These are phyloP conservation scores for Ustilago trichophora DNA, from an alignment of 1,284 basidiomycete genomes.

Conservation along the genomic window DNA sequence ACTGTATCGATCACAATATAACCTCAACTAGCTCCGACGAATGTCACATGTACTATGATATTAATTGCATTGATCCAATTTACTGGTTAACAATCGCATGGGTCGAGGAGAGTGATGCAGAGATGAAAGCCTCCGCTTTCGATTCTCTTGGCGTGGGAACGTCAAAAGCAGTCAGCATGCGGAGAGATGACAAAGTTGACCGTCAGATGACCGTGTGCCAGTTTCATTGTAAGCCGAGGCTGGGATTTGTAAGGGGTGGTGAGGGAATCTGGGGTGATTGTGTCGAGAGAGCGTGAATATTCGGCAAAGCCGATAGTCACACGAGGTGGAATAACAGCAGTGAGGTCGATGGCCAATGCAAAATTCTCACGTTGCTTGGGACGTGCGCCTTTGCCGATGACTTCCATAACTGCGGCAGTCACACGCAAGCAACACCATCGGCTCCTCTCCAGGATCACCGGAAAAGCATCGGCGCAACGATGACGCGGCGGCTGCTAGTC, in stretches of 20 bases:
- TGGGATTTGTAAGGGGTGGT: no score
- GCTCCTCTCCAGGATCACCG: no score
- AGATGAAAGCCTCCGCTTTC: no score
- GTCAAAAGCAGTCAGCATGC: neutral
- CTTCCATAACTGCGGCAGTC: constrained; percentile 2
- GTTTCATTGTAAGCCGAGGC: no score
- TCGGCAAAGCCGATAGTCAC: neutral
- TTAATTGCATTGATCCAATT: neutral
- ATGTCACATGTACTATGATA: constrained; percentile 12
- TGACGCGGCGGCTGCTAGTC: constrained; percentile 23
- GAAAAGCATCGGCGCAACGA: constrained; percentile 1
- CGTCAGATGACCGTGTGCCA: no score
- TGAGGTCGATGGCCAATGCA: constrained; percentile 4
- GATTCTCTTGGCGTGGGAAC: no score
- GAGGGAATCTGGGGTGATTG: no score
- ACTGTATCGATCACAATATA: no score
- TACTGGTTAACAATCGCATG: no score
- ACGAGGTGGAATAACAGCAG: neutral
- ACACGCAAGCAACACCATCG: no score
- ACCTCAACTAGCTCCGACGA: neutral
- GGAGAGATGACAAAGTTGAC: neutral
- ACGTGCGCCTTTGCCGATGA: neutral
- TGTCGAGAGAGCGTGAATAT: no score
- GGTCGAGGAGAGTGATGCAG: no score
- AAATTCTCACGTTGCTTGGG: neutral